These are phyloP conservation scores for Cryphonectria parasitica DNA, from an alignment of 2,329 filamentous ascomycete species.

Conservation along the genomic window DNA sequence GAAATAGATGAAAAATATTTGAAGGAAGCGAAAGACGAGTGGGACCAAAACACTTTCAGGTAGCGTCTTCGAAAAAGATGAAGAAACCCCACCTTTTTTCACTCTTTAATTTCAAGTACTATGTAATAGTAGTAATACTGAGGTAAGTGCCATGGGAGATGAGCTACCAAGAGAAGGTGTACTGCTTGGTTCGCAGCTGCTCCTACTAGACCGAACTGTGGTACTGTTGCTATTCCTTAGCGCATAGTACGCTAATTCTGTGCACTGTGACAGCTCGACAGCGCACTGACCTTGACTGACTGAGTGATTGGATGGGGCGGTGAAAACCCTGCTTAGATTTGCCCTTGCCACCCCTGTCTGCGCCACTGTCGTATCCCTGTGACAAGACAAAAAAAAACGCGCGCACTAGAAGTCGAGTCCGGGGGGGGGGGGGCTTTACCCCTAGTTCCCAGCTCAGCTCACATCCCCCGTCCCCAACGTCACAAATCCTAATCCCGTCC, in stretches of 20 bases:
- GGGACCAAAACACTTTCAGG: background rate
- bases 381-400: conserved; percentile 5
- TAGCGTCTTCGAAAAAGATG: background rate
- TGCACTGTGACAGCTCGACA: background rate
- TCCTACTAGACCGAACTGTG: background rate
- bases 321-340: conserved; percentile 7
- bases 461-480: background rate
- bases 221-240: background rate
- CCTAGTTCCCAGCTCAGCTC: background rate
- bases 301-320: conserved; percentile 2
- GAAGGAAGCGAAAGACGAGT: background rate
- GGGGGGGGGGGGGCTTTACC: background rate
- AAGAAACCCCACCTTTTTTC: background rate
- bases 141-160: background rate
- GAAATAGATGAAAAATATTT: background rate
- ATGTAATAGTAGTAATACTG: background rate
- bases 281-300: conserved; percentile 1
- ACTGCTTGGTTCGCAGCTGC: background rate
- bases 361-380: conserved; percentile 2
- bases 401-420: background rate
- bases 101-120: background rate
- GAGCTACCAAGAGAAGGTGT: background rate
- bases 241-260: background rate
- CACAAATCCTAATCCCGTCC: conserved; percentile 8
- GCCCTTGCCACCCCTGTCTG: conserved; percentile 1